Evolutionary conservation across 177 flowering plant species (phyloP).

Genomic region (Vitis hybrid): DNA sequence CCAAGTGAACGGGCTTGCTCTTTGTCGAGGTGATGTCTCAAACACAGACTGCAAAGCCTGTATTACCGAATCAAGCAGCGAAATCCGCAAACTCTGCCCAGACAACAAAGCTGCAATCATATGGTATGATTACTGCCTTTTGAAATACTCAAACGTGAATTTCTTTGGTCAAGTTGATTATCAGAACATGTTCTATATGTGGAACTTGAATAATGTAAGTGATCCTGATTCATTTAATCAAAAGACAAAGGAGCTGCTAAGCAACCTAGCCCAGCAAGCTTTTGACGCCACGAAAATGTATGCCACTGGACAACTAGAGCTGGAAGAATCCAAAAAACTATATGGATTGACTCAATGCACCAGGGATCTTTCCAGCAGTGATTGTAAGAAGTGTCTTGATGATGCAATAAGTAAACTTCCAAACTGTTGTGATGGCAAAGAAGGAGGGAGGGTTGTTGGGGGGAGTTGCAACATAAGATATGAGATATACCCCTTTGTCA

Average conservation of each 20-base stretch:
- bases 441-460: conserved; percentile 34
- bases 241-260: conserved; percentile 20
- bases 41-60: conserved; percentile 8
- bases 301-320: conserved; percentile 24
- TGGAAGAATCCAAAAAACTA: conserved; percentile 7
- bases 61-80: background rate
- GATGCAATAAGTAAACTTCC: conserved; percentile 25
- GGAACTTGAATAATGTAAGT: too few relatives aligned
- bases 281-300: conserved; percentile 4
- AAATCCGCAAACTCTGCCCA: too few relatives aligned
- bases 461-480: conserved; percentile 40
- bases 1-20: conserved; percentile 8
- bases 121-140: too few relatives aligned
- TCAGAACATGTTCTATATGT: too few relatives aligned
- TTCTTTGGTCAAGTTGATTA: too few relatives aligned
- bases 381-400: conserved; percentile 32
- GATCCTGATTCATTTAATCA: conserved; percentile 15
- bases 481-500: conserved; percentile 31
- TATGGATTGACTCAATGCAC: conserved; percentile 54
- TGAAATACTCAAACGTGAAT: too few relatives aligned
- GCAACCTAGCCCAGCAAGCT: conserved; percentile 21
- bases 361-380: conserved; percentile 26
- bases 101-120: too few relatives aligned
- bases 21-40: conserved; percentile 18
- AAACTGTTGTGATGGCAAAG: conserved; percentile 32